phyloP scores from a whole-genome alignment of 2,329 filamentous ascomycete species.

The Periconia digitata region DNA sequence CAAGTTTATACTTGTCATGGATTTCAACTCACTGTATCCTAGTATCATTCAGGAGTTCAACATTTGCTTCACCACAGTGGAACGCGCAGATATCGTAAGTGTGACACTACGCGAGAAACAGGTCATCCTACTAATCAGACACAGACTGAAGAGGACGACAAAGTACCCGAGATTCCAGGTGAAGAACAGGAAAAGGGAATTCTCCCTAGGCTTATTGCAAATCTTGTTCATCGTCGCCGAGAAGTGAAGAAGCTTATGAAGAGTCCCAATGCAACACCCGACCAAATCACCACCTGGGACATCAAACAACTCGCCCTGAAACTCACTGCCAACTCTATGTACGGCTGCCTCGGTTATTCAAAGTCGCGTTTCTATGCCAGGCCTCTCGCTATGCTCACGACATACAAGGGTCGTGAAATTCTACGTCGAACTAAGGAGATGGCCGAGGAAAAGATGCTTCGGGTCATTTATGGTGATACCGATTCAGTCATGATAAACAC shows the following conservation, averaged over 20 bases:
- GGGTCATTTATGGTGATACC: constrained; percentile 98
- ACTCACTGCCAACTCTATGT: constrained; percentile 99
- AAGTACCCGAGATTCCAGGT: constrained; percentile 81
- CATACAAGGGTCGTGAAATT: constrained; percentile 97
- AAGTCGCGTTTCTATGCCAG: constrained; percentile 97
- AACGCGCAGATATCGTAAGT: constrained; percentile 71
- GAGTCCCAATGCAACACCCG: constrained; percentile 78
- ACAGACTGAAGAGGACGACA: constrained; percentile 77
- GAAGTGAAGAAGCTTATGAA: constrained; percentile 98
- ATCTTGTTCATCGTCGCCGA: constrained; percentile 82
- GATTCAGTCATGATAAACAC: constrained; percentile 99
- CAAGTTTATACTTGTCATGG: constrained; percentile 98
- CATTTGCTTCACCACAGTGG: constrained; percentile 98
- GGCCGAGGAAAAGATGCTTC: constrained; percentile 84
- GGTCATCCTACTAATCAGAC: neutral
- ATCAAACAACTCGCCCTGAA: constrained; percentile 97
- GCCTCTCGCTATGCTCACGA: constrained; percentile 91
- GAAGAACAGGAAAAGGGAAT: constrained; percentile 77
- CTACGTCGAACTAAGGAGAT: constrained; percentile 92
- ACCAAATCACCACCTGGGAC: constrained; percentile 92
- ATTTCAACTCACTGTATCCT: constrained; percentile 98
- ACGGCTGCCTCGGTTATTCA: constrained; percentile 94
- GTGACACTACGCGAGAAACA: neutral
- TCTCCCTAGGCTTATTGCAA: constrained; percentile 86
- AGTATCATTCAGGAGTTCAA: constrained; percentile 99